Percentiles rank a stretch among this genome's conserved stretches.
These are phyloP conservation scores for Ilyonectria destructans DNA, from an alignment of 2,329 filamentous ascomycete species.

Conservation along the genomic window DNA sequence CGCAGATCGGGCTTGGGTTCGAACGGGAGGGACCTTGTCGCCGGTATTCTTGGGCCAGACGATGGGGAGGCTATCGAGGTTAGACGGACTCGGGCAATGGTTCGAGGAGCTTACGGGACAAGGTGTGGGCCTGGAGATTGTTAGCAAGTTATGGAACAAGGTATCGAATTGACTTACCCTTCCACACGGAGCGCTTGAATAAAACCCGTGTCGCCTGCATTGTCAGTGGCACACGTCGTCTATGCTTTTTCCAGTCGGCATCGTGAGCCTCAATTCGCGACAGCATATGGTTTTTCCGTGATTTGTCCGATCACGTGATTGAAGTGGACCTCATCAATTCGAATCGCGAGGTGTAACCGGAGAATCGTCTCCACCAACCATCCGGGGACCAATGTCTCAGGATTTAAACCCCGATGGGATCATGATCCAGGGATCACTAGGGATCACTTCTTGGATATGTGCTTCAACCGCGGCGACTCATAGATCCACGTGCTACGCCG, in stretches of 20 bases:
- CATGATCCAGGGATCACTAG: too few species aligned
- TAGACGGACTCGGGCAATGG: slow-evolving; percentile 44
- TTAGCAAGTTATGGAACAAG: slow-evolving; percentile 38
- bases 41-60: slow-evolving; percentile 71
- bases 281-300: slow-evolving; percentile 38
- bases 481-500: background rate
- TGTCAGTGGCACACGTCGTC: slow-evolving; percentile 51
- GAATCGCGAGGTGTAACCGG: background rate
- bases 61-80: slow-evolving; percentile 72
- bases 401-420: slow-evolving; percentile 11
- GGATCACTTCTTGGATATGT: background rate
- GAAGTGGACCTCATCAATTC: slow-evolving; percentile 7
- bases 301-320: slow-evolving; percentile 38
- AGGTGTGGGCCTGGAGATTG: slow-evolving; percentile 64
- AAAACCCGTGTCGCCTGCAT: slow-evolving; percentile 82
- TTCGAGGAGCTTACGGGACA: slow-evolving; percentile 63
- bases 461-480: background rate
- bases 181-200: slow-evolving; percentile 87
- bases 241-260: slow-evolving; percentile 41
- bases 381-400: slow-evolving; percentile 5
- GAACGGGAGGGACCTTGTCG: slow-evolving; percentile 80
- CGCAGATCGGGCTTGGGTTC: slow-evolving; percentile 88
- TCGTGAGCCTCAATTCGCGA: slow-evolving; percentile 41
- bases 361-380: slow-evolving; percentile 16
- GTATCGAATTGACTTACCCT: slow-evolving; percentile 70